These are phyloP conservation scores for Penicillium digitatum DNA, from an alignment of 2,329 filamentous ascomycete species.

Conservation along the genomic window DNA sequence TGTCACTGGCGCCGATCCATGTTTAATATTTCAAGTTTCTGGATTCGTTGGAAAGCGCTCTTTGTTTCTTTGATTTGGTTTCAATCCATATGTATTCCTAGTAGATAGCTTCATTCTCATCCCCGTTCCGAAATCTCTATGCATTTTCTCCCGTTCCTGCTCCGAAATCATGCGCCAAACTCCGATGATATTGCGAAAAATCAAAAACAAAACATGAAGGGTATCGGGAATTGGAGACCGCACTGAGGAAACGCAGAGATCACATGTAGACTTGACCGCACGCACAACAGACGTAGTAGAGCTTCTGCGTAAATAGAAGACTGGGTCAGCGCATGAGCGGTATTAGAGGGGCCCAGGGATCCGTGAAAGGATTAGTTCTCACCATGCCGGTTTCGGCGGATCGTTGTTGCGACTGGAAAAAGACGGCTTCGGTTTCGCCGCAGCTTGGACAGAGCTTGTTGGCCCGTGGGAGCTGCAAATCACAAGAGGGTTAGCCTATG, in stretches of 20 bases:
- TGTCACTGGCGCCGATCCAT: constrained; percentile 87
- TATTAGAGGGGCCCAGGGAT: neutral
- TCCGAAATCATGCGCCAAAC: constrained; percentile 5
- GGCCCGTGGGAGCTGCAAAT: constrained; percentile 75
- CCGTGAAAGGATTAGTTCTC: constrained; percentile 38
- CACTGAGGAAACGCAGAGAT: constrained; percentile 20
- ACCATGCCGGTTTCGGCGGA: constrained; percentile 98
- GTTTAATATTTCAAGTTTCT: constrained; percentile 48
- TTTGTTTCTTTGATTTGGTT: constrained; percentile 14
- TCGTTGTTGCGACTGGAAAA: constrained; percentile 98
- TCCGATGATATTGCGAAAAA: constrained; percentile 12
- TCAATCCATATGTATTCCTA: constrained; percentile 32
- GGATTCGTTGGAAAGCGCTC: constrained; percentile 29
- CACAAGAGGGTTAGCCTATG: constrained; percentile 30
- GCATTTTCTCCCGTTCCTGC: neutral
- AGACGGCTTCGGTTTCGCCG: constrained; percentile 84
- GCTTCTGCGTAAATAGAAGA: constrained; percentile 57
- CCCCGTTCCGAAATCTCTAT: constrained; percentile 10
- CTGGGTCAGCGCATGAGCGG: constrained; percentile 13
- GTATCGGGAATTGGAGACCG: constrained; percentile 29
- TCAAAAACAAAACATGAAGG: constrained; percentile 20
- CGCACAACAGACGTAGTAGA: constrained; percentile 89
- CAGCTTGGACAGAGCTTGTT: constrained; percentile 83
- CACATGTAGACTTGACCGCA: constrained; percentile 78
- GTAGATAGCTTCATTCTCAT: constrained; percentile 8